Percentiles rank a stretch among this genome's conserved stretches.
phyloP scores from a whole-genome alignment of 306 rosid species.

The Castanopsis chinensis region DNA sequence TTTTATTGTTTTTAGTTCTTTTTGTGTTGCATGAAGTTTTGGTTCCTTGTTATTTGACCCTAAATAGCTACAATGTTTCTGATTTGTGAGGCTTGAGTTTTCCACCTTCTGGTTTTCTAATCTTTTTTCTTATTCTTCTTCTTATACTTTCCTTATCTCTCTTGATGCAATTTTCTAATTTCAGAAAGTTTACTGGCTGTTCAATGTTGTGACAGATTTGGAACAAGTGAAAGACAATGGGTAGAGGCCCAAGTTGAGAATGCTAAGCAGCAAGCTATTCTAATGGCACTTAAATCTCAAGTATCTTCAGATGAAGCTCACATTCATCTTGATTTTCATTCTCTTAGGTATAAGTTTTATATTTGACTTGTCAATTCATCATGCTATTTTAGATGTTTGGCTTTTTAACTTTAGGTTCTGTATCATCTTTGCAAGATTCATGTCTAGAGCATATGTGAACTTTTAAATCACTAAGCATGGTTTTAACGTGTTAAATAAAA shows the following conservation, averaged over 20 bases:
- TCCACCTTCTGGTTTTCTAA: neutral
- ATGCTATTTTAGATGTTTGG: constrained; percentile 8
- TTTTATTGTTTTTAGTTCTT: too few species aligned
- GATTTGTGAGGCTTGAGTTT: neutral
- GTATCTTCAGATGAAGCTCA: constrained; percentile 96
- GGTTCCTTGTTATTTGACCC: neutral
- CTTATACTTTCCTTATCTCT: neutral
- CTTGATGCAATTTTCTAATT: neutral
- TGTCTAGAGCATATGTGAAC: neutral
- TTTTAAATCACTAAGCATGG: too few species aligned
- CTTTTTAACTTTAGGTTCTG: constrained; percentile 7
- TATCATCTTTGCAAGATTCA: neutral
- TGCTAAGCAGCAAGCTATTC: constrained; percentile 92
- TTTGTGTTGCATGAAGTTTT: too few species aligned
- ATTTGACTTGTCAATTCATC: constrained; percentile 20
- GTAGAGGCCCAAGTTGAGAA: constrained; percentile 99
- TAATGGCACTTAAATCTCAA: constrained; percentile 81
- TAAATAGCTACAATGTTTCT: neutral
- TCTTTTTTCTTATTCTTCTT: neutral
- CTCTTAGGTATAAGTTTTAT: constrained; percentile 60
- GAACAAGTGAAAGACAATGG: constrained; percentile 99
- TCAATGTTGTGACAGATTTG: constrained; percentile 62
- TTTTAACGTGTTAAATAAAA: too few species aligned
- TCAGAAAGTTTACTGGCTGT: constrained; percentile 12
- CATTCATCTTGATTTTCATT: constrained; percentile 94